phyloP scores from a whole-genome alignment of 441 rosid genomes.

The Syzygium malaccense region DNA sequence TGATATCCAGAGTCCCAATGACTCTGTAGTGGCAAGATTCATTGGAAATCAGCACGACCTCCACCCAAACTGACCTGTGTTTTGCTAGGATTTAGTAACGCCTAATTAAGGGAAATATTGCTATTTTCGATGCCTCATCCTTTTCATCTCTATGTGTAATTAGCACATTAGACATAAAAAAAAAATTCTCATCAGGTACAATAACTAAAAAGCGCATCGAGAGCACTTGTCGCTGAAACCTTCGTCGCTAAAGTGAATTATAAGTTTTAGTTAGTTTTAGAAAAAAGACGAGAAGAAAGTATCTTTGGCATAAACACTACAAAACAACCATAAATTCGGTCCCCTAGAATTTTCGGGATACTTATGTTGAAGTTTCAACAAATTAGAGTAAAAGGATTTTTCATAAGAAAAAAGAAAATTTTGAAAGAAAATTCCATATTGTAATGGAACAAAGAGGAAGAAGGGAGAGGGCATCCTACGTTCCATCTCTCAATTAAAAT shows the following conservation, averaged over 20 bases:
- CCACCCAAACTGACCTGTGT: background rate
- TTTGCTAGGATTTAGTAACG: no score
- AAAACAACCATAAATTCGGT: background rate
- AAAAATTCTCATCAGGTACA: background rate
- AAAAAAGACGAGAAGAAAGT: background rate
- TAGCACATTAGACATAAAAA: no score
- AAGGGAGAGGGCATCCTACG: background rate
- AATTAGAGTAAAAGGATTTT: background rate
- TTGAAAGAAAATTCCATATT: background rate
- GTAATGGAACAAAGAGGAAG: background rate
- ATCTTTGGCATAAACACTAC: background rate
- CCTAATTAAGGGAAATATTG: no score
- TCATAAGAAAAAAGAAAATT: background rate
- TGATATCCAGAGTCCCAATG: background rate
- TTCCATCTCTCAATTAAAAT: background rate
- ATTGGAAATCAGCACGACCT: background rate
- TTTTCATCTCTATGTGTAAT: no score
- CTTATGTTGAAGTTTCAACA: background rate
- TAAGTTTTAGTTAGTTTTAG: background rate
- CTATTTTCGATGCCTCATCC: no score
- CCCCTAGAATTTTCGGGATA: background rate
- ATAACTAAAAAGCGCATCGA: background rate
- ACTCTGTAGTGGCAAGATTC: background rate
- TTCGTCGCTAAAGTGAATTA: background rate
- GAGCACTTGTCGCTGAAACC: background rate